These are phyloP conservation scores for Microcyclospora pomicola DNA, from an alignment of 2,329 filamentous ascomycete genomes.

Conservation along the genomic window DNA sequence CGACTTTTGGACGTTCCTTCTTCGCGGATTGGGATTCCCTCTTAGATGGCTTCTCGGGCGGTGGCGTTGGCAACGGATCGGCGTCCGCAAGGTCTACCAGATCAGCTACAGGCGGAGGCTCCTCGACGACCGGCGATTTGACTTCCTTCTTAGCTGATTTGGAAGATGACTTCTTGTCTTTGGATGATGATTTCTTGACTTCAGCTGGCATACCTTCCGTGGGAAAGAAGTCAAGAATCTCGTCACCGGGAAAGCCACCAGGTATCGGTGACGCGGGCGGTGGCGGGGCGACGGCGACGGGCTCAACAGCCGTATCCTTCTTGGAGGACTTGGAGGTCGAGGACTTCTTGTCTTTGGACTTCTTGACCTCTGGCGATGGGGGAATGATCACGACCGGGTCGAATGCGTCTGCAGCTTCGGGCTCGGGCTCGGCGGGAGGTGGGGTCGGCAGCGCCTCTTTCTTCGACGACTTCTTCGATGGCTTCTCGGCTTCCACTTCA, in stretches of 20 bases:
- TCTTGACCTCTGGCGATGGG: slow-evolving; percentile 13
- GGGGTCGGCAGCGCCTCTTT: slow-evolving; percentile 19
- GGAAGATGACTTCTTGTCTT: slow-evolving; percentile 19
- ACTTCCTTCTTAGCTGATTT: slow-evolving; percentile 14
- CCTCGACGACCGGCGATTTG: slow-evolving; percentile 20
- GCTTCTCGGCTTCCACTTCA: slow-evolving; percentile 25
- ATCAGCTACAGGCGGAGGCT: slow-evolving; percentile 11
- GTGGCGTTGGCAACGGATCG: slow-evolving; percentile 34
- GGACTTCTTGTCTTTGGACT: slow-evolving; percentile 7
- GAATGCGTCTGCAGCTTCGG: slow-evolving; percentile 21
- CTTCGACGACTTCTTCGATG: slow-evolving; percentile 15
- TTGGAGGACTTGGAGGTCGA: slow-evolving; percentile 11
- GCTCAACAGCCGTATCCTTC: slow-evolving; percentile 11
- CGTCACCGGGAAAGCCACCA: slow-evolving; percentile 34
- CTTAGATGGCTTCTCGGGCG: slow-evolving; percentile 28
- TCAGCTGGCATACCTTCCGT: slow-evolving; percentile 5
- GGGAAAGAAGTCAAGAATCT: slow-evolving; percentile 18
- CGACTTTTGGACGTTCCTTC: slow-evolving; percentile 66
- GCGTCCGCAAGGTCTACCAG: slow-evolving; percentile 20
- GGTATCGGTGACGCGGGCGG: slow-evolving; percentile 25
- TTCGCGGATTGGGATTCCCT: slow-evolving; percentile 45
- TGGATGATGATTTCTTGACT: slow-evolving; percentile 11
- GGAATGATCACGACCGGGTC: slow-evolving; percentile 10
- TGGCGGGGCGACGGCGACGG: slow-evolving; percentile 8
- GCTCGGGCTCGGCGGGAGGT: slow-evolving; percentile 9